phyloP scores from a whole-genome alignment of 106 monocot genomes.

The Ottelia alismoides region DNA sequence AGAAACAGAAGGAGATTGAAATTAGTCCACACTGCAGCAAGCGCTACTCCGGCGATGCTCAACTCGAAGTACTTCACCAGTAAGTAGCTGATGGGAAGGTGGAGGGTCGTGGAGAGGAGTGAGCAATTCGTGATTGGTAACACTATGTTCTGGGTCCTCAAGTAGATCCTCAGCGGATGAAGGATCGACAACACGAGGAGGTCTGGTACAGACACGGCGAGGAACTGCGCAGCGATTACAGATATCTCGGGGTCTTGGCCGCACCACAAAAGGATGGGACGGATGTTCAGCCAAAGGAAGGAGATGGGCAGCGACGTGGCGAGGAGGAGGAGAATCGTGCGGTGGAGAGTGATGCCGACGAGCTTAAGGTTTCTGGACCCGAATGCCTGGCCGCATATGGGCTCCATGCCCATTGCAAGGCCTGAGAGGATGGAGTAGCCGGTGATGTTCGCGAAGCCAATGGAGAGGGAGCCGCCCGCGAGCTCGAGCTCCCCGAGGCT shows the following conservation, averaged over 20 bases:
- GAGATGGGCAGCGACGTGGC: too few species aligned
- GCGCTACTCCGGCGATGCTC: constrained; percentile 58
- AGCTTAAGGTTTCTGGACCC: too few species aligned
- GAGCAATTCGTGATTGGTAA: constrained; percentile 72
- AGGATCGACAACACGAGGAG: constrained; percentile 63
- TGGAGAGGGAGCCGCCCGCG: too few species aligned
- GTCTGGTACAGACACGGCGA: constrained; percentile 53
- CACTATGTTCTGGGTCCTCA: constrained; percentile 51
- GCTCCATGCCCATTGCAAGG: too few species aligned
- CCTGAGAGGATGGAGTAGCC: too few species aligned
- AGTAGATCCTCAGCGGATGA: constrained; percentile 66
- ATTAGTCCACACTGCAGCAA: constrained; percentile 50
- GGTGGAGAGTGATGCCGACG: too few species aligned
- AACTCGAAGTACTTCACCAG: constrained; percentile 38
- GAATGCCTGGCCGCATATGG: too few species aligned
- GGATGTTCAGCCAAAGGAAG: too few species aligned
- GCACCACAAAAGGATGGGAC: too few species aligned
- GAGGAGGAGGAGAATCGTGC: too few species aligned
- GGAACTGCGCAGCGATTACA: constrained; percentile 31
- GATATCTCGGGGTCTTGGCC: constrained; percentile 59
- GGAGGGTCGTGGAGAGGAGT: constrained; percentile 38
- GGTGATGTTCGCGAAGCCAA: too few species aligned
- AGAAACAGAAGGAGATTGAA: constrained; percentile 39
- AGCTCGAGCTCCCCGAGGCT: too few species aligned
- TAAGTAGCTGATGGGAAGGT: constrained; percentile 64